phyloP scores from a whole-genome alignment of 139 green algal species.

The Chlamydomonas sp. region DNA sequence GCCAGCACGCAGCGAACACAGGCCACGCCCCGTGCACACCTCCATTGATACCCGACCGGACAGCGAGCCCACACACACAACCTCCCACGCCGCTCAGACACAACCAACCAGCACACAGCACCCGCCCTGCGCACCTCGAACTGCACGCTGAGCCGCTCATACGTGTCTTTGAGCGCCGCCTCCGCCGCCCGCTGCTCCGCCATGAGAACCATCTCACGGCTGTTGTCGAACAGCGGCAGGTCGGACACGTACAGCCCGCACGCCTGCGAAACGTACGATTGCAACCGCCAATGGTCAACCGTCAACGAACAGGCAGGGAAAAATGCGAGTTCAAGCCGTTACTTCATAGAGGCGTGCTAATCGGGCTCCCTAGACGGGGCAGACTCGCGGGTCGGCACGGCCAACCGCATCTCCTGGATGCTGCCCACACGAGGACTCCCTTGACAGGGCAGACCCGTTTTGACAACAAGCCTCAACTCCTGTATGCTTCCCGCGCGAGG shows the following conservation, averaged over 20 bases:
- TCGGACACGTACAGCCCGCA: constrained; percentile 29
- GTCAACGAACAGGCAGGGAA: neutral
- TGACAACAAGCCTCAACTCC: neutral
- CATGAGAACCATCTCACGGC: constrained; percentile 21
- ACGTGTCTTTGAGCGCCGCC: constrained; percentile 18
- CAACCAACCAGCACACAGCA: too few relatives aligned
- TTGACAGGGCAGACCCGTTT: neutral
- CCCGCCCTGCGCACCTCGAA: neutral
- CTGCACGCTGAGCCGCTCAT: constrained; percentile 15
- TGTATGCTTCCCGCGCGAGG: too few relatives aligned
- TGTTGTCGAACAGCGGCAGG: constrained; percentile 31
- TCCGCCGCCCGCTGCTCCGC: constrained; percentile 19
- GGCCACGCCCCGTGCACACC: too few relatives aligned
- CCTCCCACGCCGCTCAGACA: too few relatives aligned
- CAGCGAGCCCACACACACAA: too few relatives aligned
- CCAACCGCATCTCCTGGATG: neutral
- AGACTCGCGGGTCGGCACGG: neutral
- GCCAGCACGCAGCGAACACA: too few relatives aligned
- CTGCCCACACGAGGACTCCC: neutral
- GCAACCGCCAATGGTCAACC: neutral
- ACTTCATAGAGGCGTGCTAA: neutral
- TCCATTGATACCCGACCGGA: too few relatives aligned
- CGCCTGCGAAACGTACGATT: constrained; percentile 2
- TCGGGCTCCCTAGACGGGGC: neutral
- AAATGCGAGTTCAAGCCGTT: neutral